These are phyloP conservation scores for Alternaria sp. DNA, from an alignment of 2,329 filamentous ascomycete species.

Conservation along the genomic window DNA sequence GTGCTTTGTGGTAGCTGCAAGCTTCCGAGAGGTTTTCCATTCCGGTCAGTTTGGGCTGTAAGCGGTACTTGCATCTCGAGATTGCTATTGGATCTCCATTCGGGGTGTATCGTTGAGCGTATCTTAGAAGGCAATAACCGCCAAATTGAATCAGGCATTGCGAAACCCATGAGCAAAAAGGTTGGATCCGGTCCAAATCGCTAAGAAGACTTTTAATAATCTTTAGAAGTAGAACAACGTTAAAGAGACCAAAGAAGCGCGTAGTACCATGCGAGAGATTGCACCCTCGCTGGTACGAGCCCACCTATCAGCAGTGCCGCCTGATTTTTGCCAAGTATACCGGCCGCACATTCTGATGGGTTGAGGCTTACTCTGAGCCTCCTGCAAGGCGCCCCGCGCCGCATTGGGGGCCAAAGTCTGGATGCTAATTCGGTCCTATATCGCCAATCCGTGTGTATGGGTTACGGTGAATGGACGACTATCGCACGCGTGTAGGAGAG, in stretches of 20 bases:
- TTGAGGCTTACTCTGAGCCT: neutral
- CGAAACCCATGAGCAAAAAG: neutral
- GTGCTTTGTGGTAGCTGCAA: too few relatives aligned
- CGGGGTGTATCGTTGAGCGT: neutral
- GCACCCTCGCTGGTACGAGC: constrained; percentile 24
- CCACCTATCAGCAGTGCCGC: constrained; percentile 12
- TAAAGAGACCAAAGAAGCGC: neutral
- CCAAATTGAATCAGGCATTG: neutral
- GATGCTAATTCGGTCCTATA: neutral
- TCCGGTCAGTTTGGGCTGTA: neutral
- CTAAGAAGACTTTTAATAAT: too few relatives aligned
- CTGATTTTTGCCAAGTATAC: constrained; percentile 12
- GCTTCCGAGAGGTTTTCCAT: neutral
- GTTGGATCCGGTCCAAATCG: too few relatives aligned
- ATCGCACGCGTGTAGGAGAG: neutral
- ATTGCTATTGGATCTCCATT: neutral
- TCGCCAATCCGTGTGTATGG: neutral
- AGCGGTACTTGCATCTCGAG: neutral
- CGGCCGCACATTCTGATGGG: constrained; percentile 7
- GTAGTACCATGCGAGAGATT: neutral
- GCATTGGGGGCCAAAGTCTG: neutral
- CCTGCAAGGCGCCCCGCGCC: neutral
- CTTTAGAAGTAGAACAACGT: neutral
- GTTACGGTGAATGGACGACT: neutral
- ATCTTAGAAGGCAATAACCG: neutral